Evolutionary conservation across 164 flowering plant genomes (phyloP).

Genomic region (Amborella trichopoda): DNA sequence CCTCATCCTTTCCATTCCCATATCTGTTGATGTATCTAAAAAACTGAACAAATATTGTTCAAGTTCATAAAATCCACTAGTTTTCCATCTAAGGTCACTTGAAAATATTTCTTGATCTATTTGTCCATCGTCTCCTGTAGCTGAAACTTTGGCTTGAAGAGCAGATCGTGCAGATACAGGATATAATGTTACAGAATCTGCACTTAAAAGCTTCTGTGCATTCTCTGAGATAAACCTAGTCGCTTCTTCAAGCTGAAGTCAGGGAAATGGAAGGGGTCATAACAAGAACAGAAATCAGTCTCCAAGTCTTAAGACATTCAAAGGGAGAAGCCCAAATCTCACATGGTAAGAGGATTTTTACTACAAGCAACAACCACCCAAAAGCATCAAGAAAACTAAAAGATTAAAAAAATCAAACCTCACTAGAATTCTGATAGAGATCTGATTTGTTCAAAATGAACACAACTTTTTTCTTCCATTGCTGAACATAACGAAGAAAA

Average conservation of each 20-base stretch:
- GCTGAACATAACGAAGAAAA: slow-evolving; percentile 84
- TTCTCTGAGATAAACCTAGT: slow-evolving; percentile 67
- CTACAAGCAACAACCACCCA: too few relatives aligned
- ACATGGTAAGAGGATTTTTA: too few relatives aligned
- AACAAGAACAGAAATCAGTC: neutral
- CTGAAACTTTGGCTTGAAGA: slow-evolving; percentile 62
- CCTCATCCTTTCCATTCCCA: slow-evolving; percentile 77
- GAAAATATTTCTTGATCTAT: slow-evolving; percentile 11
- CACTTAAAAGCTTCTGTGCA: slow-evolving; percentile 49
- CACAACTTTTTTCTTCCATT: slow-evolving; percentile 91
- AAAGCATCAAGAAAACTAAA: too few relatives aligned
- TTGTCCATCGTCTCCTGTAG: slow-evolving; percentile 15
- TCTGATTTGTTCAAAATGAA: slow-evolving; percentile 91
- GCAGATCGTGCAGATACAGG: slow-evolving; percentile 91
- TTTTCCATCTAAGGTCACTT: slow-evolving; percentile 23
- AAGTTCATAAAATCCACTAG: slow-evolving; percentile 44
- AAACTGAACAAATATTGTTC: slow-evolving; percentile 75
- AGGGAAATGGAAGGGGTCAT: slow-evolving; percentile 4
- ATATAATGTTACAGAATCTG: slow-evolving; percentile 53
- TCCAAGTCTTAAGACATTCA: neutral
- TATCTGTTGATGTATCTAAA: slow-evolving; percentile 64
- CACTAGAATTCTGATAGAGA: slow-evolving; percentile 48
- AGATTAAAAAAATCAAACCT: slow-evolving; percentile 33
- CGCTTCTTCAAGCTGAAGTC: slow-evolving; percentile 77
- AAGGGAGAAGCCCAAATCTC: neutral